phyloP scores from a whole-genome alignment of 1,139 yeast species.

The Candida frijolesensis region DNA sequence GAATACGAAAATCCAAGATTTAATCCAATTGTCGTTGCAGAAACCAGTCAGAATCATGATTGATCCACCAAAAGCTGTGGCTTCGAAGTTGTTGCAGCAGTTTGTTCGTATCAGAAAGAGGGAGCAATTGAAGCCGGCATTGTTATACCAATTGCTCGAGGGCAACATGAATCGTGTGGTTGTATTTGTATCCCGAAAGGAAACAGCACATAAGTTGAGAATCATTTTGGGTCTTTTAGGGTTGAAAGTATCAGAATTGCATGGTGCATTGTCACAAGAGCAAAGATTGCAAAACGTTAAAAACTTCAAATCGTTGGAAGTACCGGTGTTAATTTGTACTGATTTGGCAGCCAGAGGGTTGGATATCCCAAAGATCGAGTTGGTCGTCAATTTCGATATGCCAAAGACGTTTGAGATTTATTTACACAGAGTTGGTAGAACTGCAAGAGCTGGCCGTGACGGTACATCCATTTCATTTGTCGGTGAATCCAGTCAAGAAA shows the following conservation, averaged over 20 bases:
- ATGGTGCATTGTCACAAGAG: conserved; percentile 93
- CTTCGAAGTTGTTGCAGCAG: conserved; percentile 83
- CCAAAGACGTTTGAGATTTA: conserved; percentile 90
- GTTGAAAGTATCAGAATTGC: conserved; percentile 85
- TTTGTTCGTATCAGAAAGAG: conserved; percentile 92
- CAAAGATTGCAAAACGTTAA: conserved; percentile 87
- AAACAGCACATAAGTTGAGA: conserved; percentile 83
- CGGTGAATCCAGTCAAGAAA: conserved; percentile 83
- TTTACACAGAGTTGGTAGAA: conserved; percentile 97
- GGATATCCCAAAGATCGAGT: conserved; percentile 96
- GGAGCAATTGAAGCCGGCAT: conserved; percentile 80
- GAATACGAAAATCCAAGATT: conserved; percentile 88
- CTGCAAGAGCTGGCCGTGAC: conserved; percentile 98
- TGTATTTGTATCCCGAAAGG: conserved; percentile 89
- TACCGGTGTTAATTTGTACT: conserved; percentile 90
- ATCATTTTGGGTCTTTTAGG: conserved; percentile 86
- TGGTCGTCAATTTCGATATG: conserved; percentile 93
- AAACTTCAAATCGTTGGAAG: conserved; percentile 76
- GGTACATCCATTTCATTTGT: conserved; percentile 93
- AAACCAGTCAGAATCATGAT: conserved; percentile 95
- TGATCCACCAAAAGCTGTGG: conserved; percentile 94
- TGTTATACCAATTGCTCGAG: conserved; percentile 70
- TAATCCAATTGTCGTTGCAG: conserved; percentile 82
- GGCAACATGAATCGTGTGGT: conserved; percentile 72
- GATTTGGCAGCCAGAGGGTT: conserved; percentile 99